Evolutionary conservation across 192 early-diverging fungal genomes (phyloP).

Genomic region (Coemansia sp.): DNA sequence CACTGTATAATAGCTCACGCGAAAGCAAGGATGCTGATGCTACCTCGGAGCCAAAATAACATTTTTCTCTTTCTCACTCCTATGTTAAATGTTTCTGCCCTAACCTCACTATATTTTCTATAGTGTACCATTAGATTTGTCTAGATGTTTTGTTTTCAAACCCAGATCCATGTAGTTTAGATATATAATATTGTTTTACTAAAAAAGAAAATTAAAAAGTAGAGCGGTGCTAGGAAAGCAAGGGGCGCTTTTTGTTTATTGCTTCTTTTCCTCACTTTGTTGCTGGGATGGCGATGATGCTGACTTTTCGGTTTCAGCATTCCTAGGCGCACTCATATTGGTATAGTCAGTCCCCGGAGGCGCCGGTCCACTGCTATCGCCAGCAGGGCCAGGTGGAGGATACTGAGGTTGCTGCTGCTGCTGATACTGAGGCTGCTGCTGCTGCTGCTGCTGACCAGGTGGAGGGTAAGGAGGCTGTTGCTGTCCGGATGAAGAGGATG

Average conservation of each 20-base stretch:
- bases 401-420: not conserved
- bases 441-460: not conserved
- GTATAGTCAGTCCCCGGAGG: not conserved
- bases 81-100: too few relatives aligned
- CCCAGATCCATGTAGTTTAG: too few relatives aligned
- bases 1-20: slow-evolving; percentile 5
- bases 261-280: slow-evolving; percentile 1
- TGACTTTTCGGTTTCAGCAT: slow-evolving; percentile 2
- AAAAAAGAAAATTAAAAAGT: not conserved
- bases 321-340: not conserved
- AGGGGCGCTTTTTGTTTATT: not conserved
- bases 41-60: slow-evolving; percentile 3
- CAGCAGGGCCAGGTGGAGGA: not conserved
- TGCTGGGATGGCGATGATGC: not conserved
- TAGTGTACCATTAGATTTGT: too few relatives aligned
- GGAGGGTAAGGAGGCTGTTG: too few relatives aligned
- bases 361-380: not conserved
- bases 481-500: not conserved
- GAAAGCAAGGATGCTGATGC: not conserved
- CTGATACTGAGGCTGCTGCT: not conserved
- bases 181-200: too few relatives aligned
- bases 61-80: too few relatives aligned
- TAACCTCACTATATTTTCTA: too few relatives aligned
- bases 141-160: too few relatives aligned
- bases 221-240: not conserved